Conservation (phyloP, 768 basidiomycete genomes). For the Russula vinacea region DNA sequence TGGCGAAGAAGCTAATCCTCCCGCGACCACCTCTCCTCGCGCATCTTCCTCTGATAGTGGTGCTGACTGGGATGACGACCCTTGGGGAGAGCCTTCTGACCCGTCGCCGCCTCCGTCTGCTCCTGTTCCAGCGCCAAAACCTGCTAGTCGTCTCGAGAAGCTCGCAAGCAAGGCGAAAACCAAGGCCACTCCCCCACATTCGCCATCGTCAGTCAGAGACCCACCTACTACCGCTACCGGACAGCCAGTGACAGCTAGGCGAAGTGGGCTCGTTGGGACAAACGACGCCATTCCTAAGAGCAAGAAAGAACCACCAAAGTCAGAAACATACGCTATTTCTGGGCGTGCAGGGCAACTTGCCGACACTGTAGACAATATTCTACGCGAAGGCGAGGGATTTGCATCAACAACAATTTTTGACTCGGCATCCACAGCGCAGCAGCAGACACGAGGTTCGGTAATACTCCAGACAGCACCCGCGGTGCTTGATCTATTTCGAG, state of each 20-base stretch:
- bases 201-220: constrained; percentile 18
- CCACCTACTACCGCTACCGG: constrained; percentile 30
- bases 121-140: constrained; percentile 43
- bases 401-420: constrained; percentile 47
- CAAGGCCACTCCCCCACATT: constrained; percentile 39
- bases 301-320: constrained; percentile 18
- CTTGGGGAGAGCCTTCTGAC: constrained; percentile 55
- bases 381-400: constrained; percentile 45
- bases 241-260: constrained; percentile 33
- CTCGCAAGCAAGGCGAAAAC: constrained; percentile 54
- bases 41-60: constrained; percentile 38
- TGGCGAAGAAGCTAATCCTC: constrained; percentile 35
- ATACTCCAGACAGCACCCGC: constrained; percentile 61
- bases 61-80: constrained; percentile 58
- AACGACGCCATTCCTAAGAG: constrained; percentile 4
- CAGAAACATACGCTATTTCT: constrained; percentile 25
- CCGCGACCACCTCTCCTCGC: constrained; percentile 8
- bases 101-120: constrained; percentile 34
- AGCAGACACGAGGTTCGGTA: constrained; percentile 44
- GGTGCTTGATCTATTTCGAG: constrained; percentile 74
- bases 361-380: constrained; percentile 22
- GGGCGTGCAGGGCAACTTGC: constrained; percentile 22
- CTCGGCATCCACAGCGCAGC: constrained; percentile 21
- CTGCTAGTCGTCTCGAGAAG: constrained; percentile 57
- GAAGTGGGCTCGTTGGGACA: neutral